A percentile compares a stretch with the other conserved stretches of the same genome.
These are phyloP conservation scores for Penicillium thymicola DNA, from an alignment of 2,329 filamentous ascomycete genomes.

Conservation along the genomic window DNA sequence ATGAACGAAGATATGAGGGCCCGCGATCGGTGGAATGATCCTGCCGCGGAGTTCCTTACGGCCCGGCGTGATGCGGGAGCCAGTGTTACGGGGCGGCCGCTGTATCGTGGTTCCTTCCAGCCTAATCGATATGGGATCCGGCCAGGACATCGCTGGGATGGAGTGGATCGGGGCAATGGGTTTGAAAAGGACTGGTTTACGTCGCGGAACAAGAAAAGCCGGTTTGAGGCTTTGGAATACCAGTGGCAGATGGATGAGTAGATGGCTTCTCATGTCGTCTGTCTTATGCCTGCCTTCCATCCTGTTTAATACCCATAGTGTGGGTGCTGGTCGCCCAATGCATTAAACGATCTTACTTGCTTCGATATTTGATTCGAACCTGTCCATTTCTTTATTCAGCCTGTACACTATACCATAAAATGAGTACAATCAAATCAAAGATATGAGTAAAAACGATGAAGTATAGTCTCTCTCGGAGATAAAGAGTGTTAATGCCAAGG, in stretches of 20 bases:
- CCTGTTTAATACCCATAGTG: conserved; percentile 1
- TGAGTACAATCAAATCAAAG: neutral
- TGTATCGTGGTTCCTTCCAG: conserved; percentile 75
- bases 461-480: neutral
- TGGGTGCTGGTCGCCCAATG: conserved; percentile 14
- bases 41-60: conserved; percentile 74
- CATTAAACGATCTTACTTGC: neutral
- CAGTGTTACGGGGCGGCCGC: conserved; percentile 56
- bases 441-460: neutral
- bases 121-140: conserved; percentile 93
- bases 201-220: conserved; percentile 72
- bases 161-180: conserved; percentile 88
- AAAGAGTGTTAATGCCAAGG: conserved; percentile 7
- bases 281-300: neutral
- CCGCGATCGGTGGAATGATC: conserved; percentile 85
- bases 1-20: conserved; percentile 81
- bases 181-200: conserved; percentile 94
- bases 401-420: neutral
- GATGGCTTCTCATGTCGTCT: neutral
- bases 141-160: conserved; percentile 94
- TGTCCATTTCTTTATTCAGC: neutral
- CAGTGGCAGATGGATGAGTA: conserved; percentile 96
- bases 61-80: conserved; percentile 46
- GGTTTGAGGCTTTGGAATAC: conserved; percentile 79
- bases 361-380: neutral